Evolutionary conservation across 768 basidiomycete species (phyloP).

Genomic region (Mycena haematopus): DNA sequence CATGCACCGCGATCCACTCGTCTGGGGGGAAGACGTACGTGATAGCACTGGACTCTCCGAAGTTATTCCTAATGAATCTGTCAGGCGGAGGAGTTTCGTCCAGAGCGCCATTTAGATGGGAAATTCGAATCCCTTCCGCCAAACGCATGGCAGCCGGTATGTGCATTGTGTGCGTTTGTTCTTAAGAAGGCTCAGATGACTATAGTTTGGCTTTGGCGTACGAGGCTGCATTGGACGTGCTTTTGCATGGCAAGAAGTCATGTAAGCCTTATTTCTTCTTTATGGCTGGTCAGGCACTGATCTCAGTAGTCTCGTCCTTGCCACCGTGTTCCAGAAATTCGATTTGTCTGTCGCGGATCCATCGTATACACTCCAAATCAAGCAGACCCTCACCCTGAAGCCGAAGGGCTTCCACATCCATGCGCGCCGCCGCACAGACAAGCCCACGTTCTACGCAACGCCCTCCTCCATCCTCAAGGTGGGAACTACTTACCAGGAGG

Average conservation of each 20-base stretch:
- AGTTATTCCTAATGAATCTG: neutral
- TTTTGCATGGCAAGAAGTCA: slow-evolving; percentile 56
- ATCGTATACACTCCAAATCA: slow-evolving; percentile 50
- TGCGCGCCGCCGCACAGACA: slow-evolving; percentile 38
- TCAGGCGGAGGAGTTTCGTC: slow-evolving; percentile 48
- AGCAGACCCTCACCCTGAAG: slow-evolving; percentile 54
- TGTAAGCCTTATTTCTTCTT: slow-evolving; percentile 2
- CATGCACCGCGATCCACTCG: slow-evolving; percentile 47
- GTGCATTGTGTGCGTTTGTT: slow-evolving; percentile 1
- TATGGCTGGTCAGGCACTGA: neutral
- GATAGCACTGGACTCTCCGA: neutral
- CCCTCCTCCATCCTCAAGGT: neutral
- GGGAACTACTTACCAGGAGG: neutral
- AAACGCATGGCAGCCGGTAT: slow-evolving; percentile 50
- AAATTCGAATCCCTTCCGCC: slow-evolving; percentile 55
- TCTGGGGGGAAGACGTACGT: slow-evolving; percentile 57
- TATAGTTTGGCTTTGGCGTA: slow-evolving; percentile 31
- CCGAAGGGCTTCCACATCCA: slow-evolving; percentile 48
- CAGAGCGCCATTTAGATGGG: slow-evolving; percentile 54
- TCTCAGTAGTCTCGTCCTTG: slow-evolving; percentile 39
- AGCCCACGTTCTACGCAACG: slow-evolving; percentile 24
- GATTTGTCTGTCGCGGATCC: slow-evolving; percentile 50
- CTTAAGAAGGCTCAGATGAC: slow-evolving; percentile 25
- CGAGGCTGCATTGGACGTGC: slow-evolving; percentile 46
- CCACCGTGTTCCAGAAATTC: slow-evolving; percentile 51